Conservation (phyloP, 2,329 filamentous ascomycete species). For the Blastomyces parvus region DNA sequence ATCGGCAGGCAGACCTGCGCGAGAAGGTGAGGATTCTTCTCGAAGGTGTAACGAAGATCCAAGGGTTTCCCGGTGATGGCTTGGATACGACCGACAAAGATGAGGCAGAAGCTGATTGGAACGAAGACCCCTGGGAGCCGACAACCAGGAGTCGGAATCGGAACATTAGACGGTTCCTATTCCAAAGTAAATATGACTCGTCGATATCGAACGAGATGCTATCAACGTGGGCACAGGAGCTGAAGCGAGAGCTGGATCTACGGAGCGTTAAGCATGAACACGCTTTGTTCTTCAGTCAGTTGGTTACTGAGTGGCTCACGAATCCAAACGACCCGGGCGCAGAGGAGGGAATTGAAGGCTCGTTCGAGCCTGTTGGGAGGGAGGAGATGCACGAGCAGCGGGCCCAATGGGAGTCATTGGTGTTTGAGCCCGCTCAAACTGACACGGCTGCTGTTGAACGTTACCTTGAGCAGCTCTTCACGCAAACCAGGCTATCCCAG, state of each 20-base stretch:
- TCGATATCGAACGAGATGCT: slow-evolving; percentile 43
- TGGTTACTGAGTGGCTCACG: slow-evolving; percentile 48
- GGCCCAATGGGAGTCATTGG: slow-evolving; percentile 46
- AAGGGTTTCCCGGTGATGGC: slow-evolving; percentile 29
- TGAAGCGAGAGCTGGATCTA: slow-evolving; percentile 41
- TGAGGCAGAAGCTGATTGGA: slow-evolving; percentile 21
- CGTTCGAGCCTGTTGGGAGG: slow-evolving; percentile 43
- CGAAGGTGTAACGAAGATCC: slow-evolving; percentile 30
- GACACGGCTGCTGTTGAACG: slow-evolving; percentile 38
- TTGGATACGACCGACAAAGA: slow-evolving; percentile 23
- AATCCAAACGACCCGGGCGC: slow-evolving; percentile 22
- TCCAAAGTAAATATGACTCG: slow-evolving; percentile 46
- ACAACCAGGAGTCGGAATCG: slow-evolving; percentile 23
- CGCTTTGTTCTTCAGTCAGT: slow-evolving; percentile 46
- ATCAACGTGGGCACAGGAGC: slow-evolving; percentile 37
- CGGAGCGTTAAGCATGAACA: slow-evolving; percentile 48
- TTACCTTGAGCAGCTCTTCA: slow-evolving; percentile 47
- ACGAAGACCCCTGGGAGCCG: slow-evolving; percentile 18
- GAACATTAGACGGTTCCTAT: slow-evolving; percentile 44
- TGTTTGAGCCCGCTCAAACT: slow-evolving; percentile 44
- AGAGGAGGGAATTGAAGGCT: slow-evolving; percentile 24
- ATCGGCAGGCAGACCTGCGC: slow-evolving; percentile 22
- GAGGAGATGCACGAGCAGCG: slow-evolving; percentile 47
- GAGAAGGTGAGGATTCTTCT: slow-evolving; percentile 28
- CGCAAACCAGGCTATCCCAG: slow-evolving; percentile 30